Base-by-base conservation (phyloP, 2,329 filamentous ascomycete species). In the Alternaria atra region DNA sequence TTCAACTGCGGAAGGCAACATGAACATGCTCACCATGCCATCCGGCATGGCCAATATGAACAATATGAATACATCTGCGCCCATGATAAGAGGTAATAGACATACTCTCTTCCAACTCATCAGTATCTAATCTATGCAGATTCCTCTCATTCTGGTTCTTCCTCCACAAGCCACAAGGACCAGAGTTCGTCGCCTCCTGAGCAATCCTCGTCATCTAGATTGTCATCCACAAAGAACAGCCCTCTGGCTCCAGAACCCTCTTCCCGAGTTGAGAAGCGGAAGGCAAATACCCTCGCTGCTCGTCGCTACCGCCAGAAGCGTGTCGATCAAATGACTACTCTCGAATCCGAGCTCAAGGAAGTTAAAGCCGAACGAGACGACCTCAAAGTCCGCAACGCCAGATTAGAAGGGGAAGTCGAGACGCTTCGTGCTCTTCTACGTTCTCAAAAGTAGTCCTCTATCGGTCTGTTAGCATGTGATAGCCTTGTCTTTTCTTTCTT, bases 251-350 rank as follows among this genome's bases (percentile, higher is more conserved):
- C 63, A 47, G 78, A 68, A 17, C 53, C 65, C 62, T 70, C 65
- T 61, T 72, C 72, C 29, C 71, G 71, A 34, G 58, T 79, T 48
- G 75, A 78, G 60, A 91, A 91, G 76, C 87, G 90, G 29, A 85
- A 87, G 63, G 85, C 87, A 63, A 91, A 92, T 76, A 91, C 89
- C 13, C 83, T 90, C 63, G 89, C 90, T n/a, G 90, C 90, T 30
- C 85, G 88, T 63, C 88, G 89, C 63, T 91, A 91, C 73, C 87
- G 90, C 27, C 89, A 91, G 74, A 90, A 90, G 75, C 86, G 89
- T 46, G 83, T 91, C 34, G 89, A 91, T 68, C 87, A 88, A 63
- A 86, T 91, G 75, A 79, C 79, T 27, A 85, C 87, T 62, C 82
- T 92, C 32, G 89, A 91, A 75, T 76, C 79, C 8, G 84, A 86